phyloP scores from a whole-genome alignment of 129 eudicot genomes.

The Smallanthus sonchifolius region DNA sequence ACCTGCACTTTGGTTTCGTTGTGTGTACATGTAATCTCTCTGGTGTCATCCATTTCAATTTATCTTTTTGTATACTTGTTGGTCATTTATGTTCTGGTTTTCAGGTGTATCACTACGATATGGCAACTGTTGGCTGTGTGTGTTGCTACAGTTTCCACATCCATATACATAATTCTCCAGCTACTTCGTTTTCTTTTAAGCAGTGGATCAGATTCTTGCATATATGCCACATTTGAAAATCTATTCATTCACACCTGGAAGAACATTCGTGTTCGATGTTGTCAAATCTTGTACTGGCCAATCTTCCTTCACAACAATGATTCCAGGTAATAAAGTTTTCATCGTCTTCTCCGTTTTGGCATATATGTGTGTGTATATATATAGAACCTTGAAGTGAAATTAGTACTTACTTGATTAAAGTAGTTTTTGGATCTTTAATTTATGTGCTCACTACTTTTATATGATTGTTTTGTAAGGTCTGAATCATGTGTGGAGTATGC shows the following conservation, averaged over 20 bases:
- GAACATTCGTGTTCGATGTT: slow-evolving; percentile 59
- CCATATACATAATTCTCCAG: slow-evolving; percentile 56
- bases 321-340: slow-evolving; percentile 50
- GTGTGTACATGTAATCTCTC: slow-evolving; percentile 42
- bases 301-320: slow-evolving; percentile 49
- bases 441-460: slow-evolving; percentile 20
- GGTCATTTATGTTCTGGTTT: slow-evolving; percentile 18
- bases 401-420: background rate
- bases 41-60: background rate
- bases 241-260: slow-evolving; percentile 55
- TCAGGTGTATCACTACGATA: slow-evolving; percentile 47
- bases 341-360: no score
- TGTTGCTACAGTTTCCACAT: slow-evolving; percentile 61
- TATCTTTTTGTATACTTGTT: background rate
- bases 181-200: slow-evolving; percentile 34
- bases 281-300: slow-evolving; percentile 87
- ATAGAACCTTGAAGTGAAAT: slow-evolving; percentile 8
- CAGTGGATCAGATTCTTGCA: slow-evolving; percentile 30
- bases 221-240: slow-evolving; percentile 24
- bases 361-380: no score
- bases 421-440: background rate
- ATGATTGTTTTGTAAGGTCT: slow-evolving; percentile 44
- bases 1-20: slow-evolving; percentile 17
- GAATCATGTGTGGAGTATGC: slow-evolving; percentile 77
- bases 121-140: slow-evolving; percentile 60